Percentiles rank a stretch among this genome's conserved stretches.
Conservation (phyloP, 805 yeast species). For the Pichia thaimueangensis region DNA sequence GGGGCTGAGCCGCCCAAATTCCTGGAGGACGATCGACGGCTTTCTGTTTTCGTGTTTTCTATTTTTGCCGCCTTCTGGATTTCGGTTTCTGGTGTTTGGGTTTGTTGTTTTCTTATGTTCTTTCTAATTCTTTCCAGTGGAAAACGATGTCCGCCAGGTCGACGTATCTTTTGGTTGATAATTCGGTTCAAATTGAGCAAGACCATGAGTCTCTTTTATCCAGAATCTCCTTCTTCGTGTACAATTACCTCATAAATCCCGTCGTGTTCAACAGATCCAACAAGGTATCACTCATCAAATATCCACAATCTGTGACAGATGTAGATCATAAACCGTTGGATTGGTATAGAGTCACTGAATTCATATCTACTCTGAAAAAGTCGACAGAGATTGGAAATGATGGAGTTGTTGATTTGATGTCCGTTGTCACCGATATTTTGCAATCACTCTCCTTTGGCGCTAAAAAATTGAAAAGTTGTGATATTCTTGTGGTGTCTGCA, state of each 20-base stretch:
- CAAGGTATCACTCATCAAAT: slow-evolving; percentile 2
- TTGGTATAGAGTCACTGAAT: not conserved
- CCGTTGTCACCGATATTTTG: not conserved
- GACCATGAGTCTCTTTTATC: not conserved
- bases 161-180: slow-evolving; percentile 6
- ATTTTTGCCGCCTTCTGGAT: no score
- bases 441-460: not conserved
- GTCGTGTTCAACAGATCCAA: slow-evolving; percentile 3
- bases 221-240: slow-evolving; percentile 2
- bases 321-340: slow-evolving; percentile 3
- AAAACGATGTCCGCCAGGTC: slow-evolving; percentile 5
- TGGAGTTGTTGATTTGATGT: not conserved
- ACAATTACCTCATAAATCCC: slow-evolving; percentile 9
- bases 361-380: not conserved
- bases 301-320: not conserved
- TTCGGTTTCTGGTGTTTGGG: no score
- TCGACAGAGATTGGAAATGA: not conserved
- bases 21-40: no score
- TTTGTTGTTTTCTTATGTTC: not conserved
- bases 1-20: no score
- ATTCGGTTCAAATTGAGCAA: not conserved
- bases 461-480: not conserved
- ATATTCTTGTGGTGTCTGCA: slow-evolving; percentile 3
- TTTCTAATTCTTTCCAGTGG: not conserved
- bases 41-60: no score